Evolutionary conservation across 176 grass and related monocot species (phyloP).

Genomic region (Pontederia paniculata): DNA sequence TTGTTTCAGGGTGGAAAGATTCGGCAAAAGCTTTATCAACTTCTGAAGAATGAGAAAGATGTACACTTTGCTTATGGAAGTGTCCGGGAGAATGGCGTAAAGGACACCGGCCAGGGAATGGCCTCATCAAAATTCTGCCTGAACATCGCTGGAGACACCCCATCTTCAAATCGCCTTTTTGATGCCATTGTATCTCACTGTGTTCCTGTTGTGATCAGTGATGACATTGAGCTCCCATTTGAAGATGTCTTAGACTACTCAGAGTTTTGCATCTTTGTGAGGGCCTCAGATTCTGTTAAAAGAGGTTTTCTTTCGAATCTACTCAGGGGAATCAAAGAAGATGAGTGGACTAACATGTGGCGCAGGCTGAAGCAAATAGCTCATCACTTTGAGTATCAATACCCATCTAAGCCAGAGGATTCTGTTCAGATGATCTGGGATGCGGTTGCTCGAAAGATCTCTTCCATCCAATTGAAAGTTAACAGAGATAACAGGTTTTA

Average conservation of each 20-base stretch:
- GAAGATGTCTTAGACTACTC: conserved; percentile 85
- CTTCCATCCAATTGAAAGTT: conserved; percentile 42
- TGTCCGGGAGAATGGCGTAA: conserved; percentile 60
- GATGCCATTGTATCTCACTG: conserved; percentile 76
- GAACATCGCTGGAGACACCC: conserved; percentile 71
- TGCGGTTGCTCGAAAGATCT: conserved; percentile 54
- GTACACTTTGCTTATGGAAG: conserved; percentile 73
- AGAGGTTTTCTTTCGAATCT: conserved; percentile 30
- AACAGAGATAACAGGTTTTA: conserved; percentile 37
- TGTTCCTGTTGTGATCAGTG: conserved; percentile 63
- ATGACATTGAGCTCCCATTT: conserved; percentile 77
- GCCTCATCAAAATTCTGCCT: conserved; percentile 72
- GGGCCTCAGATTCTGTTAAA: conserved; percentile 35
- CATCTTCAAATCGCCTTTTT: conserved; percentile 82
- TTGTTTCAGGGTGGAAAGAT: conserved; percentile 63
- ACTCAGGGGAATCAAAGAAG: conserved; percentile 26
- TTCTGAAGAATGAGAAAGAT: conserved; percentile 61
- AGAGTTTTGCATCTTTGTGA: conserved; percentile 76
- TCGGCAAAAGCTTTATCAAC: conserved; percentile 43
- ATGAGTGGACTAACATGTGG: conserved; percentile 65
- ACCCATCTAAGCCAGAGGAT: conserved; percentile 41
- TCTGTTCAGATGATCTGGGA: conserved; percentile 83
- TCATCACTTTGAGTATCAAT: conserved; percentile 61
- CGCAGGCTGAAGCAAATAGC: conserved; percentile 41
- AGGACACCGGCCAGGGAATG: conserved; percentile 49